Evolutionary conservation across 2,329 filamentous ascomycete genomes (phyloP), one percentile per base, ranked within the genome.

Genomic region (Phoma sp.): DNA sequence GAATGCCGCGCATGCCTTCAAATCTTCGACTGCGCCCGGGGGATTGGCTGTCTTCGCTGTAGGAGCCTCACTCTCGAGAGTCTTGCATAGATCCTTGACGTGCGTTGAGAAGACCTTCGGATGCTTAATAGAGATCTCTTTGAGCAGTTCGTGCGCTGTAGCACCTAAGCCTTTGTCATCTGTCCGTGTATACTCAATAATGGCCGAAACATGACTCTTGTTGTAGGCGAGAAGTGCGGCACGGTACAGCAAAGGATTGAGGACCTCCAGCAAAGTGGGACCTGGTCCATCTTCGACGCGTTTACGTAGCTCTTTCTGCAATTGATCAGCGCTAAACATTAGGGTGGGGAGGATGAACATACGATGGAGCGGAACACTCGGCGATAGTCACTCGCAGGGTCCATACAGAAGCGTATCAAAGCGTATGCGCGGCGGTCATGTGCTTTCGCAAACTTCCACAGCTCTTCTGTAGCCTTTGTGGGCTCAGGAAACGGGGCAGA

Each of bases 1-100:
- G 72, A 96, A 99, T 2, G 90, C 91, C 8, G 93, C 90, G 71
- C 95, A 97, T 2, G 96, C 93, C 72, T 96, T 97, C 54, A 99
- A 81, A 2, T 93, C 93, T 67, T 97, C 91, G 10, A 95, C 90
- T n/a, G 90, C 88, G 3, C 85, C 82, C 1, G 85, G 75, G 47
- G 93, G 89, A 58, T 93, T 93, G 1, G 82, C 70, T 47, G 84
- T 85, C 14, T 80, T 85, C 18, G 84, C 81, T 4, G 85, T 87
- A 0, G 95, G 95, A 1, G 90, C 89, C 66, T 93, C 88, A 24
- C 90, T 85, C 60, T 92, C 86, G 14, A 99, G 83, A 54, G 92
- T 88, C 69, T 90, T 91, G 77, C 93, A 96, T 41, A 99, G 84
- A 58, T 96, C 92, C 57, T 91, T 90, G 5, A 97, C 89, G 62